A percentile compares a stretch with the other conserved stretches of the same genome.
Evolutionary conservation across 345 rosid species (phyloP).

Genomic region (Pistacia vera): DNA sequence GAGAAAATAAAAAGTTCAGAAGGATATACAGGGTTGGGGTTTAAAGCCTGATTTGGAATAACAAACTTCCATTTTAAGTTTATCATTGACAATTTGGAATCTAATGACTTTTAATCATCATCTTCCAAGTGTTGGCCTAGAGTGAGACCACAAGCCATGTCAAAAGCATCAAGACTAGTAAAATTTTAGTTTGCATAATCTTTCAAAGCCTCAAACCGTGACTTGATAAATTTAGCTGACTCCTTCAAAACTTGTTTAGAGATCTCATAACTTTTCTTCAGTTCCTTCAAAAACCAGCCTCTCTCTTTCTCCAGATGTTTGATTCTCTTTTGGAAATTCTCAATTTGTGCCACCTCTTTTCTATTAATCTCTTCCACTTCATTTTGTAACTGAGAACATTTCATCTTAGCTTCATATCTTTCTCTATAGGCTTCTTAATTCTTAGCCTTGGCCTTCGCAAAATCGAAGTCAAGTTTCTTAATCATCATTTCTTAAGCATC

Average conservation of each 20-base stretch:
- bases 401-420: background rate
- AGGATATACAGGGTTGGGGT: no score
- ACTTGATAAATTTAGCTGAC: background rate
- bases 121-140: background rate
- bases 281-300: background rate
- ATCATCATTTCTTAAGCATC: background rate
- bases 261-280: background rate
- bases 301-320: background rate
- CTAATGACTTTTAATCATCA: background rate
- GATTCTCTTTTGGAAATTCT: background rate
- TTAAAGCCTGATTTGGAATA: background rate
- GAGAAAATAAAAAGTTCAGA: background rate
- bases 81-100: background rate
- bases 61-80: background rate
- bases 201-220: background rate
- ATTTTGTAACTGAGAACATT: background rate
- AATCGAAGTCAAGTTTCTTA: background rate
- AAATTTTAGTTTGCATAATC: no score
- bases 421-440: background rate
- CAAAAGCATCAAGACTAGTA: constrained; percentile 4
- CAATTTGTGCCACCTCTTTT: background rate
- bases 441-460: background rate
- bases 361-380: background rate
- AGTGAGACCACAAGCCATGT: background rate
- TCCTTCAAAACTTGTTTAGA: constrained; percentile 2